Base-by-base conservation (phyloP, 2,329 filamentous ascomycete genomes). In the Sporothrix humicola region DNA sequence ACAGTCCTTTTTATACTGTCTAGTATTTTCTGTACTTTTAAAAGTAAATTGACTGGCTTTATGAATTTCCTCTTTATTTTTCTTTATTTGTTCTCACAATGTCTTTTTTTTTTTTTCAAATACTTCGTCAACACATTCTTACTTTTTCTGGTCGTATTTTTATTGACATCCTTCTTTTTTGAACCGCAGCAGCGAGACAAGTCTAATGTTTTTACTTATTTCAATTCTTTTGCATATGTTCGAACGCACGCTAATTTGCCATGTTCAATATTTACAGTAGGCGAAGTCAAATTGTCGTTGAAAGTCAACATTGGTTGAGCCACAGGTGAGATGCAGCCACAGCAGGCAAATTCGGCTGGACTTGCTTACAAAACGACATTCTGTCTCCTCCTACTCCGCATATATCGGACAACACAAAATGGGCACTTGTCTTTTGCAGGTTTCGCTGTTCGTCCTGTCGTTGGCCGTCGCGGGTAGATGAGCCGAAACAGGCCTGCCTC, bases 261-360 rank as follows among this genome's bases (percentile, higher is more conserved):
- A 48, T 9, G 15, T 1, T 48, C 46, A 48, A 48, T 48, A 3
- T 48, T 48, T 17, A 37, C 7, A 37, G 2, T n/a, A n/a, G n/a
- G 2, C 31, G 20, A 23, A 26, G 44, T 66, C 17, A 12, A 66
- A 12, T 9, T 31, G 23, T 61, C 58, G 13, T 31, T 50, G n/a
- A 63, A 20, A 17, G 37, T 37, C 26, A 59, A 59, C 12, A 50
- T 42, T 37, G 31, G 31, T 42, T 15, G 44, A 50, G 44, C 63
- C 44, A 66, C 44, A 50, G 12, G 7, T 50, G 63, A 50, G 10
- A 23, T 65, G 8, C 26, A 63, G 59, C 59, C 37, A 63, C 59
- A 44, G 46, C n/a, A 20, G 7, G 37, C 2, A 20, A n/a, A 17
- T 20, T 8, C 8, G 8, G 31, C 17, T 44, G 20, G 20, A n/a